Base-by-base conservation (phyloP, 2,329 filamentous ascomycete species). In the Lecanicillium sp. region DNA sequence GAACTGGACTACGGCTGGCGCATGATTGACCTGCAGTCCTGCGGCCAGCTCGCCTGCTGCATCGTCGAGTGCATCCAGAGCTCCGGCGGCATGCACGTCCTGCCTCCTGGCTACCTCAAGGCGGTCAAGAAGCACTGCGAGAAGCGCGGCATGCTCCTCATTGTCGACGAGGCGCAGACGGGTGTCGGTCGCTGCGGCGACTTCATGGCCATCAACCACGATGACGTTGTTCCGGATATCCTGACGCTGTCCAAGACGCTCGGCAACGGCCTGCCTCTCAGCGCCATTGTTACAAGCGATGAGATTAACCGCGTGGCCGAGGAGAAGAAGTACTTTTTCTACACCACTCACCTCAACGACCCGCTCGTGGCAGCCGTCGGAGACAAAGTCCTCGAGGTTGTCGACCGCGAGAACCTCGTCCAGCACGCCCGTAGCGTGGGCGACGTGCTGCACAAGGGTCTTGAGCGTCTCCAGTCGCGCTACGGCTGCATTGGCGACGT, bases 321-420 rank as follows among this genome's bases (percentile, higher is more conserved):
- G 10, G 66, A 74, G 14, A 59, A 60, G 3, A 69, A 65, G 19
- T 81, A 68, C 46, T 59, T 73, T 14, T 80, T 74, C 49, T 70
- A 75, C 45, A 81, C 76, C 0, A 81, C 77, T 0, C 78, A 81
- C 46, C 56, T 79, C 35, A 79, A 81, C 45, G 77, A 81, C 45
- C 75, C 77, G 0, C 56, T 81, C 1, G 68, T 76, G 1, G 74
- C 74, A 0, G 72, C 75, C 0, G 74, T 81, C 1, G 76, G 75
- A 1, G 62, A 72, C 44, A 79, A 79, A 49, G 76, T 80, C 3
- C 62, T 81, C 2, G 74, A 81, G 42, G 74, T 80, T 11, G 72
- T 81, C 1, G 60, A 72, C 15, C 61, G 75, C 2, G 76, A 81
- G 44, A 57, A 65, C 15, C 57, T 81, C 9, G 66, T 72, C 14